Evolutionary conservation across 2,329 filamentous ascomycete species (phyloP).

Genomic region (Didymella keratinophila): DNA sequence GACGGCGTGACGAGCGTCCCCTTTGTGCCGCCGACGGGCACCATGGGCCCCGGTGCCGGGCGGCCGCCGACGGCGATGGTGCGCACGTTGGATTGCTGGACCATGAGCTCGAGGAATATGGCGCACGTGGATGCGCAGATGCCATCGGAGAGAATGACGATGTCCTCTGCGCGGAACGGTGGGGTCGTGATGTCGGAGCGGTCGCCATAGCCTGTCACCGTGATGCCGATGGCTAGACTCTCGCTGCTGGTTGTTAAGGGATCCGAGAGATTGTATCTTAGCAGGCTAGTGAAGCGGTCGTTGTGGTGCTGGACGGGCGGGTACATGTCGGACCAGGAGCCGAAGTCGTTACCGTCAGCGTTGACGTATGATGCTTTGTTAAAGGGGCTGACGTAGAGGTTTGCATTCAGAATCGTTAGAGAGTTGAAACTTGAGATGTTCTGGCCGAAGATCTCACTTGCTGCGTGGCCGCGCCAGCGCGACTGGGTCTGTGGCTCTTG

Average conservation of each 20-base stretch:
- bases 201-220: slow-evolving; percentile 40
- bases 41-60: slow-evolving; percentile 52
- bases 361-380: slow-evolving; percentile 46
- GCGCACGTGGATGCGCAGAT: slow-evolving; percentile 57
- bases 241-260: slow-evolving; percentile 45
- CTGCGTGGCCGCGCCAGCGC: slow-evolving; percentile 57
- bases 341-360: slow-evolving; percentile 38
- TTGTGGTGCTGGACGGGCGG: slow-evolving; percentile 42
- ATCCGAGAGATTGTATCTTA: slow-evolving; percentile 52
- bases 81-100: slow-evolving; percentile 53
- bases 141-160: slow-evolving; percentile 54
- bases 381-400: slow-evolving; percentile 44
- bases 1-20: slow-evolving; percentile 49
- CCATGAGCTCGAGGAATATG: slow-evolving; percentile 58
- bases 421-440: slow-evolving; percentile 28
- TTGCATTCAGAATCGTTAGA: slow-evolving; percentile 28
- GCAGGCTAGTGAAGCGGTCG: slow-evolving; percentile 50
- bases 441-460: slow-evolving; percentile 40
- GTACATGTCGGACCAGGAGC: slow-evolving; percentile 50
- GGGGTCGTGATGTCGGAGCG: slow-evolving; percentile 40
- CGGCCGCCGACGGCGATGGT: slow-evolving; percentile 55
- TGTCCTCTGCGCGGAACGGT: slow-evolving; percentile 50
- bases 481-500: slow-evolving; percentile 55
- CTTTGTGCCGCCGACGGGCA: slow-evolving; percentile 56
- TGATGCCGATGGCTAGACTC: slow-evolving; percentile 36